Conservation (phyloP, 192 early-diverging fungal species). For the Geranomyces variabilis region DNA sequence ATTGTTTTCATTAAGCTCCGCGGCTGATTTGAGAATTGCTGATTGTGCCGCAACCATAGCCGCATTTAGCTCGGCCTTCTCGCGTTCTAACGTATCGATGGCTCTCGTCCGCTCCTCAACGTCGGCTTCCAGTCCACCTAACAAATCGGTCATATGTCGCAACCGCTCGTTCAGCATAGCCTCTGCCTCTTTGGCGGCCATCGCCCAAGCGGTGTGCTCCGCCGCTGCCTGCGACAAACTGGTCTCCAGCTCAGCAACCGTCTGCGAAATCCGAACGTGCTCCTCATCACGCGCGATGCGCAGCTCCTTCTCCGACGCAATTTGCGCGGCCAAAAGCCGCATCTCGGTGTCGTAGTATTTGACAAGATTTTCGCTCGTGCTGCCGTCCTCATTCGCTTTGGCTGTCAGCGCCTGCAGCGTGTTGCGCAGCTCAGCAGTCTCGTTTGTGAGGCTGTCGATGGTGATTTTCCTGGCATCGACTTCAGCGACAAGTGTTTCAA, state of each 20-base stretch:
- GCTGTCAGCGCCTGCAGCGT: not conserved
- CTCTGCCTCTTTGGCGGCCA: not conserved
- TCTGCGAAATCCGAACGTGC: not conserved
- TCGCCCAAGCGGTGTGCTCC: not conserved
- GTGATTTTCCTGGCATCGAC: slow-evolving; percentile 4
- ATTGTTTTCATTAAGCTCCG: no score
- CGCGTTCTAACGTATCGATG: not conserved
- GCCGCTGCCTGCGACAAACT: slow-evolving; percentile 6
- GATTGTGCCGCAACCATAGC: not conserved
- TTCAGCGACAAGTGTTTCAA: slow-evolving; percentile 16
- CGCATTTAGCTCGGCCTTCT: not conserved
- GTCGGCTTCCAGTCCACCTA: not conserved
- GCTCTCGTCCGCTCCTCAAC: not conserved
- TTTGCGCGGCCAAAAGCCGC: not conserved
- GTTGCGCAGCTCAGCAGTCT: not conserved
- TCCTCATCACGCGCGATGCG: slow-evolving; percentile 25
- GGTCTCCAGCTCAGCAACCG: slow-evolving; percentile 21
- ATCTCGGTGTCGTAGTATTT: slow-evolving; percentile 29
- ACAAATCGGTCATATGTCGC: no score
- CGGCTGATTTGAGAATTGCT: no score
- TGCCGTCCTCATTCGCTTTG: not conserved
- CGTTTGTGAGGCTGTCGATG: slow-evolving; percentile 13
- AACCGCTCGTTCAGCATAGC: not conserved
- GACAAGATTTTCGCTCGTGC: not conserved
- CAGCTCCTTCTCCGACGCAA: slow-evolving; percentile 11